phyloP scores from a whole-genome alignment of 768 basidiomycete species.

The Lentinula guzmanii region DNA sequence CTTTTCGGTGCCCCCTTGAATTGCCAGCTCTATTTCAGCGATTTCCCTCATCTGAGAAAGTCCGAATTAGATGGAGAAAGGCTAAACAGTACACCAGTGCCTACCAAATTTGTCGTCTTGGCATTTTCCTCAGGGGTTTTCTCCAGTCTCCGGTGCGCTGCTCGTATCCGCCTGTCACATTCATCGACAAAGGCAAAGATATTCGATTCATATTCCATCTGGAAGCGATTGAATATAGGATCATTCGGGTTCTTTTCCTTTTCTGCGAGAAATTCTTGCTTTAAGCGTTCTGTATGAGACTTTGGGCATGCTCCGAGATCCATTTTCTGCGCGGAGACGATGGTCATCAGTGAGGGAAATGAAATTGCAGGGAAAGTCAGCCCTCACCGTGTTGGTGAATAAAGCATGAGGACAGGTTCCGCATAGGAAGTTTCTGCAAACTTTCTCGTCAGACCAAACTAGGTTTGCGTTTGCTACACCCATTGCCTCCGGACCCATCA shows the following conservation, averaged over 20 bases:
- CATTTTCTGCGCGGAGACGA: conserved; percentile 77
- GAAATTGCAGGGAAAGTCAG: not conserved
- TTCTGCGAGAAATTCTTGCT: conserved; percentile 82
- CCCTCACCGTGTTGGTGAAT: conserved; percentile 93
- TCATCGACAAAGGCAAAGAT: conserved; percentile 97
- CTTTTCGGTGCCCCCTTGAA: conserved; percentile 98
- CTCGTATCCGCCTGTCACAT: conserved; percentile 92
- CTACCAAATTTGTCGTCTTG: conserved; percentile 91
- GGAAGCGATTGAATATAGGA: conserved; percentile 81
- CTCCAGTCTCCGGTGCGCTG: conserved; percentile 91
- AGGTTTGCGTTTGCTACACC: conserved; percentile 91
- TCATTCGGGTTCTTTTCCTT: conserved; percentile 71
- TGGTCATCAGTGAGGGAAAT: not conserved
- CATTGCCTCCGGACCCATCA: conserved; percentile 99
- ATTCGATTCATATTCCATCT: conserved; percentile 93
- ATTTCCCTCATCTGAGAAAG: conserved; percentile 88
- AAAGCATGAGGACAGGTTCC: conserved; percentile 98
- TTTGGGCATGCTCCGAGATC: conserved; percentile 97
- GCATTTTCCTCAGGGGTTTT: conserved; percentile 99
- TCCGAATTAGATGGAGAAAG: not conserved
- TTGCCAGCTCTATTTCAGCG: conserved; percentile 97
- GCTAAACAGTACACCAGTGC: conserved; percentile 16
- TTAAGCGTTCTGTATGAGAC: conserved; percentile 90
- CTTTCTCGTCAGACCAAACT: conserved; percentile 93
- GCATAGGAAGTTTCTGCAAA: conserved; percentile 96